Base-by-base conservation (phyloP, 2,329 filamentous ascomycete genomes). In the Beauveria sp. region DNA sequence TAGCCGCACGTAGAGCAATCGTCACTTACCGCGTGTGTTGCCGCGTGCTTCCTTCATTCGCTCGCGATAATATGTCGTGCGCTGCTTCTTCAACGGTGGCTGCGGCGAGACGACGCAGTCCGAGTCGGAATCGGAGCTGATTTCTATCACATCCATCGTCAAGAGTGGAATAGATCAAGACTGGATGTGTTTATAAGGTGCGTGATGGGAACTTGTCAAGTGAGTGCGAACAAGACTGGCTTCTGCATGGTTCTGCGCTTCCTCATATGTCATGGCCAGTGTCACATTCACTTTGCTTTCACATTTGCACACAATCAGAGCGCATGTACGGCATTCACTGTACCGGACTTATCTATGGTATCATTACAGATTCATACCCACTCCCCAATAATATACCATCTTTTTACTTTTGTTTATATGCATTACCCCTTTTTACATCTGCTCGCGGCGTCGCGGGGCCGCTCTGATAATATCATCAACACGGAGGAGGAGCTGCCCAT, bases 401-500 rank as follows among this genome's bases (percentile, higher is more conserved):
- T 48, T 59, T 59, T 54, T 46, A 47, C 28, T 61, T 61, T 63
- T 64, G 58, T 64, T 63, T 64, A 61, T 63, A 59, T 40, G 53
- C 57, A 20, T 51, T 43, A 24, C 18, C 47, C 48, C 43, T 30
- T 43, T 67, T 68, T 70, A 76, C 73, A 75, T 75, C 43, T 74
- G 70, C 65, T 76, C 74, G 61, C 75, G 74, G 67, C 71, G 67
- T 57, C 94, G 83, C 58, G 94, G 94, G 57, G 94, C 94, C 56
- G 91, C 90, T 64, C 93, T 88, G 73, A 99, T 97, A 74, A 99
- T 99, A 76, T 97, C 94, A 78, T 99, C 94, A 57, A 99, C 94
- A 72, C 94, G 85, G 66, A 99, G 81, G 67, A n/a, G 40, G 7
- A 55, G 34, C 41, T 51, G 46, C 43, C 59, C 67, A 56, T 30